Evolutionary conservation across 345 rosid species (phyloP), one percentile per base, ranked within the genome.

Genomic region (Laguncularia racemosa): DNA sequence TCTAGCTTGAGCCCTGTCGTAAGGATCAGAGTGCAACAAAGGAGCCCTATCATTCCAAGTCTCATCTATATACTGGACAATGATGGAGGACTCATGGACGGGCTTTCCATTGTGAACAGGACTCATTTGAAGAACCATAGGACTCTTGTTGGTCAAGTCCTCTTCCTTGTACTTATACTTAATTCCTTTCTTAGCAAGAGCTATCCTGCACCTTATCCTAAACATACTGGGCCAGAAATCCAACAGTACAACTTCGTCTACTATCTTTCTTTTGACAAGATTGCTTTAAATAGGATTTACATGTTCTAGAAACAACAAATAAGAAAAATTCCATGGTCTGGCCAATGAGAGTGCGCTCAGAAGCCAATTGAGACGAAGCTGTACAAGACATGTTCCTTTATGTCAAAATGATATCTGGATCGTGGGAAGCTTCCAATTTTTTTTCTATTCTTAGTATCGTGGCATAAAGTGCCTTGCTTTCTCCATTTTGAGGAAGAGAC

Each of bases 191-290:
- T 53, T 65, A 14, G 55, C 53, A 53, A 71, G 53, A 14, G 66
- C 79, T 2, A 68, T 47, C 58, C 62, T 63, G 40, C 61, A 69
- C 56, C 70, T 61, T 53, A 67, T 61, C 28, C 70, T 66, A 21
- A 67, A 75, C 18, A 66, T 68, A 58, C 79, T 75, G 0, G 51
- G 56, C 79, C 73, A 71, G 58, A 57, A 64, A 43, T 67, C 73
- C 55, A 75, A 40, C 14, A 71, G 44, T 15, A 64, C 20, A 46
- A 75, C 47, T 13, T 67, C 71, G 16, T 52, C 73, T 46, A 46
- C 62, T 2, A 44, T 65, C 21, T 57, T 3, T 14, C 21, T n/a
- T n/a, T n/a, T 46, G n/a, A 19, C 26, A 3, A 33, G 40, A 33
- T 33, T 3, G n/a, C n/a, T n/a, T n/a, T n/a, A n/a, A n/a, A n/a